These are phyloP conservation scores for Chaetomium olivaceum DNA, from an alignment of 2,329 filamentous ascomycete genomes.

Conservation along the genomic window DNA sequence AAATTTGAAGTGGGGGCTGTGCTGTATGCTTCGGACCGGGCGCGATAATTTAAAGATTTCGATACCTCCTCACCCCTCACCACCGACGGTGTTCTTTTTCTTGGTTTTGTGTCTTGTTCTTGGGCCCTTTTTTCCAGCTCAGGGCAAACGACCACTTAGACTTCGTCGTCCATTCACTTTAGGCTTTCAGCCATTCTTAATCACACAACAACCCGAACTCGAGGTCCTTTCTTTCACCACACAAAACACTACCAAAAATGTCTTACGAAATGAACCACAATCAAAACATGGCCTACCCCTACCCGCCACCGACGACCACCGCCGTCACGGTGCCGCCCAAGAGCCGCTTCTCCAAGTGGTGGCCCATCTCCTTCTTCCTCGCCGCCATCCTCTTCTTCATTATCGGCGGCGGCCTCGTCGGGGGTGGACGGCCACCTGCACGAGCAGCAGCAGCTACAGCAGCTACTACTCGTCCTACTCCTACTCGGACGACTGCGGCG, in stretches of 20 bases:
- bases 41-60: neutral
- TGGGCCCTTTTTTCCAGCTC: neutral
- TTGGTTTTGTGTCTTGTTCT: neutral
- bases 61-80: neutral
- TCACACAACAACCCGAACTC: neutral
- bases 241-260: neutral
- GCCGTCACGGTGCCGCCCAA: neutral
- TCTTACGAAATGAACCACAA: conserved; percentile 7
- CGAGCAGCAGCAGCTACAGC: neutral
- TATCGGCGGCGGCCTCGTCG: conserved; percentile 14
- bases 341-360: conserved; percentile 18
- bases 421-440: neutral
- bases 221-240: neutral
- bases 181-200: neutral
- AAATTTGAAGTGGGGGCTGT: neutral
- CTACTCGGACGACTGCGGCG: neutral
- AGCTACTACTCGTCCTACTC: neutral
- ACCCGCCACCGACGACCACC: neutral
- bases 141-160: neutral
- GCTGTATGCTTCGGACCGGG: neutral
- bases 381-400: conserved; percentile 17
- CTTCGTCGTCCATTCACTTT: neutral
- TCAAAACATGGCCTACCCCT: conserved; percentile 9
- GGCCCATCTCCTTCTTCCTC: conserved; percentile 19
- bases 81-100: neutral